A percentile compares a stretch with the other conserved stretches of the same genome.
Evolutionary conservation across 306 rosid genomes (phyloP).

Genomic region (Pueraria montana): DNA sequence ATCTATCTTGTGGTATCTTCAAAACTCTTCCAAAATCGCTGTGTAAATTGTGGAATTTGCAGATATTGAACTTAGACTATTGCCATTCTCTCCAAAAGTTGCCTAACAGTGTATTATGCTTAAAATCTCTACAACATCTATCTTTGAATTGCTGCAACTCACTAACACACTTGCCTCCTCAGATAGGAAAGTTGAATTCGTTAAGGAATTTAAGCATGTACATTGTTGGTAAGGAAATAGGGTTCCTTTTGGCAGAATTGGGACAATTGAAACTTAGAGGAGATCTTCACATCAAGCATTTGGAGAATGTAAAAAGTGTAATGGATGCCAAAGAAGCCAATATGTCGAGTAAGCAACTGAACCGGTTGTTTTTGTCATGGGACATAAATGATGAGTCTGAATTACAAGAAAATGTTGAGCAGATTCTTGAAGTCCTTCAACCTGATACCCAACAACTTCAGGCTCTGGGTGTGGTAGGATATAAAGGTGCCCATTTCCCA

Average conservation of each 20-base stretch:
- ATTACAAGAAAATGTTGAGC: slow-evolving; percentile 27
- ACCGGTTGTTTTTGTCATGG: neutral
- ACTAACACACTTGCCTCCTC: slow-evolving; percentile 8
- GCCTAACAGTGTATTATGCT: neutral
- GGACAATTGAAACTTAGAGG: slow-evolving; percentile 37
- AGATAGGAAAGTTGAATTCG: slow-evolving; percentile 5
- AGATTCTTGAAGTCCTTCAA: too few species aligned
- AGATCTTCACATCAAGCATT: slow-evolving; percentile 33
- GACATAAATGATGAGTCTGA: neutral
- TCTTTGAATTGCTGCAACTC: neutral
- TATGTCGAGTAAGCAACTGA: slow-evolving; percentile 24
- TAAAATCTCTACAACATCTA: slow-evolving; percentile 37
- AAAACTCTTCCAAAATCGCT: slow-evolving; percentile 31
- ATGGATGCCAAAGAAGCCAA: too few species aligned
- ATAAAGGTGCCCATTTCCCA: too few species aligned
- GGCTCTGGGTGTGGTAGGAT: too few species aligned
- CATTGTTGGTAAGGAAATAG: slow-evolving; percentile 11
- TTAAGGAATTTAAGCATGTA: too few species aligned
- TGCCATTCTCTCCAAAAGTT: neutral
- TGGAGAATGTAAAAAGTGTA: too few species aligned
- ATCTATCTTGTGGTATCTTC: fast-evolving
- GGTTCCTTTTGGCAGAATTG: slow-evolving; percentile 37
- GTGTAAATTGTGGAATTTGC: slow-evolving; percentile 14
- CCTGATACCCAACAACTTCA: too few species aligned
- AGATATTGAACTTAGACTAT: neutral